Evolutionary conservation across 108 stramenopile genomes (phyloP).

Genomic region (Cyclotella choctawhatcheeana): DNA sequence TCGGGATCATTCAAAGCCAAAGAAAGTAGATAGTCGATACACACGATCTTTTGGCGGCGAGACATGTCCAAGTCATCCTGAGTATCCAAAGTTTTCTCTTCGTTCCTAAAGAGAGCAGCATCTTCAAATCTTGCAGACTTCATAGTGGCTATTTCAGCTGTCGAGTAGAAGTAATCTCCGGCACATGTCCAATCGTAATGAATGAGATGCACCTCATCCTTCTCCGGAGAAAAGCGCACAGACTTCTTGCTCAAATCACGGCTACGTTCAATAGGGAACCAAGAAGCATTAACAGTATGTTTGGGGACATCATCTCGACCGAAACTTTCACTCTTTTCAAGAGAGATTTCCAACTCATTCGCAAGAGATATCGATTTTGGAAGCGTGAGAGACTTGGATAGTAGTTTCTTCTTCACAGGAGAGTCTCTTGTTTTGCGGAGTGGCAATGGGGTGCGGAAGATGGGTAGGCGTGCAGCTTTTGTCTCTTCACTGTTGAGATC

Average conservation of each 20-base stretch:
- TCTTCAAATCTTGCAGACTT: constrained; percentile 25
- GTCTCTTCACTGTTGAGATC: not conserved
- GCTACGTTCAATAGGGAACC: constrained; percentile 8
- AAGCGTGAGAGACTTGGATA: not conserved
- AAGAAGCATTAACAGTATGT: not conserved
- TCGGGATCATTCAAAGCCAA: constrained; percentile 31
- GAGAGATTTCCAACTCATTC: not conserved
- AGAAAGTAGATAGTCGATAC: constrained; percentile 3
- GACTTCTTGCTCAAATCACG: constrained; percentile 19
- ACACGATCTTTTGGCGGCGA: not conserved
- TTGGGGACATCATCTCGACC: not conserved
- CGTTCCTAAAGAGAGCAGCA: constrained; percentile 17
- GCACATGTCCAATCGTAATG: constrained; percentile 25
- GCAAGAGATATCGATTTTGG: not conserved
- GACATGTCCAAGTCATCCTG: constrained; percentile 20
- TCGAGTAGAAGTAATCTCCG: constrained; percentile 17
- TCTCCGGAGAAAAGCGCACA: constrained; percentile 34
- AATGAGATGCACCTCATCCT: constrained; percentile 10
- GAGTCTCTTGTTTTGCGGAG: not conserved
- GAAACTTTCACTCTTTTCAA: not conserved
- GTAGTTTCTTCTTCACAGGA: not conserved
- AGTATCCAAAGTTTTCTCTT: not conserved
- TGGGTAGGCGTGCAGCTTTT: not conserved
- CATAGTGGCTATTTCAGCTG: constrained; percentile 26
- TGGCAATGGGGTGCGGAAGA: not conserved